These are phyloP conservation scores for Lentinula lateritia DNA, from an alignment of 768 basidiomycete species.

Conservation along the genomic window DNA sequence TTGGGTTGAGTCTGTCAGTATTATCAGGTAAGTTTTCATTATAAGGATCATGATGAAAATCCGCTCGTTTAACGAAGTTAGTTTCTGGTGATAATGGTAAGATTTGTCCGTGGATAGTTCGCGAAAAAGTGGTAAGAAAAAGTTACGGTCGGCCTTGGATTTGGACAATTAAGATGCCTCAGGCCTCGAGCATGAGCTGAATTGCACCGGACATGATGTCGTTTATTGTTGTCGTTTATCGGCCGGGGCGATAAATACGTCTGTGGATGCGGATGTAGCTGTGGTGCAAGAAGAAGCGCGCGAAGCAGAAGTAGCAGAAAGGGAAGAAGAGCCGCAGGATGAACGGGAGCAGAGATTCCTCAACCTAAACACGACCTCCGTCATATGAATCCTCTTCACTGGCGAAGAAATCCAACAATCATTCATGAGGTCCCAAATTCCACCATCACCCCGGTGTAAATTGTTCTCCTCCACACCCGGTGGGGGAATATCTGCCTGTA, in stretches of 20 bases:
- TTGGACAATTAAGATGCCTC: too few species aligned
- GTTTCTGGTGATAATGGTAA: too few species aligned
- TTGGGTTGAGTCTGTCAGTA: too few species aligned
- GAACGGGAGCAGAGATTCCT: not conserved
- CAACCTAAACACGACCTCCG: constrained; percentile 2
- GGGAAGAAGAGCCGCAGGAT: not conserved
- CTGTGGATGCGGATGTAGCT: not conserved
- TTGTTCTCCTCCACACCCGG: constrained; percentile 11
- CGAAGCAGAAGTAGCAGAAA: not conserved
- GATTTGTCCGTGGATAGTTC: too few species aligned
- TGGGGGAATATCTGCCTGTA: constrained; percentile 15
- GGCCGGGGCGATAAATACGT: not conserved
- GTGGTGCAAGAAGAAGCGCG: not conserved
- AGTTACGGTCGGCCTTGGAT: too few species aligned
- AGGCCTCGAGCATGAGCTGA: too few species aligned
- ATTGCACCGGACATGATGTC: too few species aligned
- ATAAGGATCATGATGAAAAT: too few species aligned
- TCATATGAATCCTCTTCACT: constrained; percentile 11
- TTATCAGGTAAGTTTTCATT: too few species aligned
- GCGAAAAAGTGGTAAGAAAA: too few species aligned
- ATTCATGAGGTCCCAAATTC: constrained; percentile 8
- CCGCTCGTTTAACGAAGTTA: too few species aligned
- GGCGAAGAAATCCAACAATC: constrained; percentile 16
- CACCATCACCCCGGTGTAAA: not conserved
- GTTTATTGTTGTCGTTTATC: too few species aligned